Percentiles rank a stretch among this genome's conserved stretches.
phyloP scores from a whole-genome alignment of 1,139 yeast species.

The Sugiyamaella xylanicola region DNA sequence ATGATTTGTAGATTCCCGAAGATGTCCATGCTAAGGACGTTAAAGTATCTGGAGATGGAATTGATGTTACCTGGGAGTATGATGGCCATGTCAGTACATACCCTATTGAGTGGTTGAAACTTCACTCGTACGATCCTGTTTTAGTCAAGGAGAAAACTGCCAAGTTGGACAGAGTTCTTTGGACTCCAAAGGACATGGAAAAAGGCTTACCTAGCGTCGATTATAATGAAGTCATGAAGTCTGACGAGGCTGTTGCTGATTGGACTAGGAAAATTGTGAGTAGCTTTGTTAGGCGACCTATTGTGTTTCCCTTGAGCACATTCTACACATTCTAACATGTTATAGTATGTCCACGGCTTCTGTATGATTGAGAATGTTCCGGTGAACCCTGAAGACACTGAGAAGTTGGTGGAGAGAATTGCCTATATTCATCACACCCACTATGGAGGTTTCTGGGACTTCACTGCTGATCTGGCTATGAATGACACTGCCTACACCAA shows the following conservation, averaged over 20 bases:
- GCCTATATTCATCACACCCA: constrained; percentile 72
- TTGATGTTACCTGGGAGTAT: constrained; percentile 51
- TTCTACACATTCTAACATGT: neutral
- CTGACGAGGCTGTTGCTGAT: constrained; percentile 54
- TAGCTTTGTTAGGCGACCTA: too few species aligned
- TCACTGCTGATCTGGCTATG: constrained; percentile 70
- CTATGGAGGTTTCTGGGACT: constrained; percentile 83
- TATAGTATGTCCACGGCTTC: constrained; percentile 58
- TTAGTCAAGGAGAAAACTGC: constrained; percentile 45
- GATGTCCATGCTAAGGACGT: constrained; percentile 48
- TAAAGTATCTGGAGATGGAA: constrained; percentile 29
- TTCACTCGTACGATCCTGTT: constrained; percentile 63
- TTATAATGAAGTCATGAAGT: constrained; percentile 50
- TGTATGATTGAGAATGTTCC: constrained; percentile 67
- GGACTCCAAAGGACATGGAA: constrained; percentile 54
- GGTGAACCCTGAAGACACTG: constrained; percentile 61
- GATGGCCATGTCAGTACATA: constrained; percentile 56
- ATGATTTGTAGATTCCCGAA: constrained; percentile 45
- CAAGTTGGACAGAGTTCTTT: constrained; percentile 40
- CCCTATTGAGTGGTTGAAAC: constrained; percentile 54
- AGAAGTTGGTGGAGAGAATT: constrained; percentile 59
- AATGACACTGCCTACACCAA: constrained; percentile 78
- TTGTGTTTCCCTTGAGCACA: too few species aligned
- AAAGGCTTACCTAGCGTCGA: constrained; percentile 53
- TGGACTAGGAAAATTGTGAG: constrained; percentile 57